Evolutionary conservation across 164 flowering plant species (phyloP).

Genomic region (Stephania yunnanensis): DNA sequence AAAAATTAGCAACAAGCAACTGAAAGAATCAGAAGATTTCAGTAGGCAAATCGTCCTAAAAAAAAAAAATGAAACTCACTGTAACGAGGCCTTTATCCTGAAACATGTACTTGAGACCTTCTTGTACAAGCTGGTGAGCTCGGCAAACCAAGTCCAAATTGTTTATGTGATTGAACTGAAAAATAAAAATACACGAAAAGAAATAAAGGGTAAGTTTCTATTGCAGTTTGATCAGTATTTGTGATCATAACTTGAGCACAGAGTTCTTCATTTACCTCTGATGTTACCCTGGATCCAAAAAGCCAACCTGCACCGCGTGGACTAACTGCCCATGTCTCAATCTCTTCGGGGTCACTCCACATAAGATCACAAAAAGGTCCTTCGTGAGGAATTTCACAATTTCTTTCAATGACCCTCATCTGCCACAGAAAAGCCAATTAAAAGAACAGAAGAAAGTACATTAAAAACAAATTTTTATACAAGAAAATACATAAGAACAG

Average conservation of each 20-base stretch:
- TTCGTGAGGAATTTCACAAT: conserved; percentile 98
- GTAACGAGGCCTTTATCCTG: conserved; percentile 99
- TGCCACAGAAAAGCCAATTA: conserved; percentile 24
- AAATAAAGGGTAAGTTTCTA: background rate
- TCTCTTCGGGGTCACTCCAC: conserved; percentile 99
- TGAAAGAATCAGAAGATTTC: background rate
- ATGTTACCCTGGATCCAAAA: conserved; percentile 94
- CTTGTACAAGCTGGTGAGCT: conserved; percentile 99
- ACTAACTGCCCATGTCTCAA: conserved; percentile 99
- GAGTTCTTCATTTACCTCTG: conserved; percentile 56
- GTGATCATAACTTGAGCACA: background rate
- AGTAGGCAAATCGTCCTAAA: background rate
- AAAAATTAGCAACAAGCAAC: background rate
- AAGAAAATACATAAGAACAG: background rate
- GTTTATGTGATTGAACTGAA: conserved; percentile 96
- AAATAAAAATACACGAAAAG: background rate
- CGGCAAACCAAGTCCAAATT: conserved; percentile 94
- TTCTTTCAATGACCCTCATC: conserved; percentile 90
- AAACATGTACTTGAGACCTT: conserved; percentile 98
- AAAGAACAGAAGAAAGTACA: background rate
- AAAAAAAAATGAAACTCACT: conserved; percentile 38
- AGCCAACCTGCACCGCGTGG: conserved; percentile 99
- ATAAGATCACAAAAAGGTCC: conserved; percentile 99
- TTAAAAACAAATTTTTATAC: background rate
- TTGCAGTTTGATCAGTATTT: background rate